phyloP scores from a whole-genome alignment of 345 rosid genomes.

The Populus ilicifolia region DNA sequence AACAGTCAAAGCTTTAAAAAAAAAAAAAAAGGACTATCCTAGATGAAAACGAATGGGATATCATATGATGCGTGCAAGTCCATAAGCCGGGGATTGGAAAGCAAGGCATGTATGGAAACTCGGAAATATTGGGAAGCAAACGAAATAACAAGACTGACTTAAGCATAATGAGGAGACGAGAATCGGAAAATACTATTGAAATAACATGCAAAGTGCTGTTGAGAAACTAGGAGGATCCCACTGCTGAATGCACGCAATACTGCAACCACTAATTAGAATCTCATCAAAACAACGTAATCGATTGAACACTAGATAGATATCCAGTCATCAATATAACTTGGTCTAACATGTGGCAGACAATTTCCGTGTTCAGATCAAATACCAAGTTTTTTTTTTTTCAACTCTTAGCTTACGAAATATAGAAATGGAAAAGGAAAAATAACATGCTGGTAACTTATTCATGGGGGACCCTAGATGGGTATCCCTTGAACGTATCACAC shows the following conservation, averaged over 20 bases:
- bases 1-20: neutral
- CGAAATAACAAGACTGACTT: neutral
- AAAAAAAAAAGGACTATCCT: neutral
- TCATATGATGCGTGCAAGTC: neutral
- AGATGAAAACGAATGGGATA: neutral
- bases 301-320: no score
- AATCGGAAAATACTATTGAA: neutral
- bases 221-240: neutral
- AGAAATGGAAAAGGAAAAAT: conserved; percentile 25
- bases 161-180: neutral
- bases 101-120: no score
- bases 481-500: conserved; percentile 42
- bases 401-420: conserved; percentile 16
- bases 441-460: conserved; percentile 39
- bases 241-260: neutral
- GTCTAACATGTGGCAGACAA: neutral
- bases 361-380: neutral
- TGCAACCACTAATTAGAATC: neutral
- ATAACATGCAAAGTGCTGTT: neutral
- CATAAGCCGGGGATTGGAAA: no score
- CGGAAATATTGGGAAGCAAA: neutral
- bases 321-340: neutral
- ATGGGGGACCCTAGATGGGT: conserved; percentile 44
- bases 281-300: no score
- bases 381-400: conserved; percentile 12